These are phyloP conservation scores for Lactarius vividus DNA, from an alignment of 768 basidiomycete species.

Conservation along the genomic window DNA sequence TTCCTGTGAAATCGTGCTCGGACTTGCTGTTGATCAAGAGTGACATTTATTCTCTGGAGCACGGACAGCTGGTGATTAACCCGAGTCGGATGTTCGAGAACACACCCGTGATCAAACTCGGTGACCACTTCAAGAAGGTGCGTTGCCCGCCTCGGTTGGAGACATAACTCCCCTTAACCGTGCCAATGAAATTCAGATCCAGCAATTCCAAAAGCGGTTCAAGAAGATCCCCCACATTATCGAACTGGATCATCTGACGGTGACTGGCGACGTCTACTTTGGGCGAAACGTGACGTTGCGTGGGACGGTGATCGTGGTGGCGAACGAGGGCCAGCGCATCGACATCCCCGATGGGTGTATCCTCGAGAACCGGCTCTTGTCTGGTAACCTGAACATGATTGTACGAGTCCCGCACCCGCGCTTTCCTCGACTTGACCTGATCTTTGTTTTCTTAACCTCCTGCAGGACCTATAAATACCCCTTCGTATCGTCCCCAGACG, in stretches of 20 bases:
- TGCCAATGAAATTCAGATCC: slow-evolving; percentile 36
- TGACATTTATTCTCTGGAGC: slow-evolving; percentile 67
- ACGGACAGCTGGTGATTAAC: slow-evolving; percentile 66
- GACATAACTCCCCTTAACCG: background rate
- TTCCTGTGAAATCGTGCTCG: slow-evolving; percentile 63
- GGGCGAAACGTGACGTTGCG: slow-evolving; percentile 62
- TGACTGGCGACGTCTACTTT: slow-evolving; percentile 66
- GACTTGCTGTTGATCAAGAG: slow-evolving; percentile 64
- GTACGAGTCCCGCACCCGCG: slow-evolving; percentile 36
- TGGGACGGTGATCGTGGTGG: slow-evolving; percentile 63
- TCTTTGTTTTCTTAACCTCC: background rate
- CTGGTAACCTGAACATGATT: slow-evolving; percentile 74
- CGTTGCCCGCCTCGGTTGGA: slow-evolving; percentile 1
- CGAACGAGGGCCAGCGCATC: slow-evolving; percentile 57
- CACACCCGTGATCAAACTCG: slow-evolving; percentile 74
- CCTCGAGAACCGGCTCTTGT: slow-evolving; percentile 60
- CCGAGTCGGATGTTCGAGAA: slow-evolving; percentile 54
- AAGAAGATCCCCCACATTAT: slow-evolving; percentile 70
- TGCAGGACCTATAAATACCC: slow-evolving; percentile 20
- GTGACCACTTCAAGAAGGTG: slow-evolving; percentile 76
- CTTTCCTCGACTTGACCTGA: background rate
- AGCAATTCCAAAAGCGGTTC: slow-evolving; percentile 71
- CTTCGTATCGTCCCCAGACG: background rate
- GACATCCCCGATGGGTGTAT: slow-evolving; percentile 57
- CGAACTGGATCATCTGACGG: slow-evolving; percentile 73